These are phyloP conservation scores for Phytophthora uliginosa DNA, from an alignment of 352 stramenopile species.

Conservation along the genomic window DNA sequence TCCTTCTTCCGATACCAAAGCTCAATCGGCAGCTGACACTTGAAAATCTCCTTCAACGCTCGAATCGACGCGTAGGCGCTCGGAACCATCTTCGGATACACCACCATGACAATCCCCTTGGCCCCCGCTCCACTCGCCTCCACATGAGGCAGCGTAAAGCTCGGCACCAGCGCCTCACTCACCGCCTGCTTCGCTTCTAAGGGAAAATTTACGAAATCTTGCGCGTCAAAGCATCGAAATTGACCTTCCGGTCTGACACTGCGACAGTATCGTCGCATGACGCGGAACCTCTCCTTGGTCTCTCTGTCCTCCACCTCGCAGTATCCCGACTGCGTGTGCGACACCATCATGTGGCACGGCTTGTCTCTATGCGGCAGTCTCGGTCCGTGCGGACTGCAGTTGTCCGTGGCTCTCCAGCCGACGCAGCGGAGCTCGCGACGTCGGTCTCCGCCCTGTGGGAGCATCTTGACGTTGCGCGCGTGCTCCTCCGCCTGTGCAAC, in stretches of 20 bases:
- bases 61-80: conserved; percentile 53
- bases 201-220: conserved; percentile 55
- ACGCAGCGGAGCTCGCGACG: conserved; percentile 35
- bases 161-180: conserved; percentile 14
- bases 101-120: conserved; percentile 63
- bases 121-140: background rate
- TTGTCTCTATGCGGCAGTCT: conserved; percentile 32
- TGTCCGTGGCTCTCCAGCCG: conserved; percentile 40
- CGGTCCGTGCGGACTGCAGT: conserved; percentile 40
- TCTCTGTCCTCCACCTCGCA: conserved; percentile 43
- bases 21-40: conserved; percentile 60
- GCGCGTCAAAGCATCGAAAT: conserved; percentile 58
- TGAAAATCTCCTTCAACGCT: conserved; percentile 38
- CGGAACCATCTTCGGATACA: conserved; percentile 66
- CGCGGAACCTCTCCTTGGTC: conserved; percentile 44
- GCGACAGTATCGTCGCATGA: conserved; percentile 52
- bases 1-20: conserved; percentile 59
- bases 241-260: conserved; percentile 36
- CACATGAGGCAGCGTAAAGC: conserved; percentile 28
- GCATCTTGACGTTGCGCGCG: conserved; percentile 47
- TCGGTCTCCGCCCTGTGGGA: conserved; percentile 27
- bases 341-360: conserved; percentile 33
- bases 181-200: conserved; percentile 31
- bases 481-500: conserved; percentile 46
- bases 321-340: conserved; percentile 51